Evolutionary conservation across 345 rosid species (phyloP).

Genomic region (Populus euphratica): DNA sequence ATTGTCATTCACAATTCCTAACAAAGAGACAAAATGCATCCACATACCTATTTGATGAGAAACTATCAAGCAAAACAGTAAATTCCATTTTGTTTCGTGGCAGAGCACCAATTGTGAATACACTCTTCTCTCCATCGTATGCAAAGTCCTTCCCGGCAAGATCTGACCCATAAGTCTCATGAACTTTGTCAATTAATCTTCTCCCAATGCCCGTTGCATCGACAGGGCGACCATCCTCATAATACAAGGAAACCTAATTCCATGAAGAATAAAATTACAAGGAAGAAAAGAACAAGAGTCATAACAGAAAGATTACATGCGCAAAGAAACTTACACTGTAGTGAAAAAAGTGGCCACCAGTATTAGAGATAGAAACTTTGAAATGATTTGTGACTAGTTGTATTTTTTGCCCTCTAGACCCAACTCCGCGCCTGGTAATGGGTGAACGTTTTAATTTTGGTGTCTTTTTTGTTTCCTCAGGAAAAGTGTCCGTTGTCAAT

Average conservation of each 20-base stretch:
- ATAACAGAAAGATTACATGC: background rate
- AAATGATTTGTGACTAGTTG: constrained; percentile 24
- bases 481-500: background rate
- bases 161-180: constrained; percentile 21
- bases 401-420: constrained; percentile 21
- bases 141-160: constrained; percentile 27
- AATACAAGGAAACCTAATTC: constrained; percentile 16
- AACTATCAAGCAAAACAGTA: constrained; percentile 21
- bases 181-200: constrained; percentile 21
- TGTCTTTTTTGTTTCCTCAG: background rate
- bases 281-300: background rate
- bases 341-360: constrained; percentile 14
- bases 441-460: constrained; percentile 11
- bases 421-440: constrained; percentile 18
- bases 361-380: constrained; percentile 12
- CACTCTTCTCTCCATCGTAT: constrained; percentile 29
- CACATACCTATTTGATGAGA: constrained; percentile 15
- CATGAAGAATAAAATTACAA: background rate
- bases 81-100: constrained; percentile 26
- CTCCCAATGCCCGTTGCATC: constrained; percentile 23
- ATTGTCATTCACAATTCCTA: background rate
- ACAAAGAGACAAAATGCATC: background rate
- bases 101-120: constrained; percentile 20
- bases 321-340: constrained; percentile 17
- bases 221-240: constrained; percentile 22